Percentiles rank a stretch among this genome's conserved stretches.
These are phyloP conservation scores for Ambrosia trifida DNA, from an alignment of 129 eudicot genomes.

Conservation along the genomic window DNA sequence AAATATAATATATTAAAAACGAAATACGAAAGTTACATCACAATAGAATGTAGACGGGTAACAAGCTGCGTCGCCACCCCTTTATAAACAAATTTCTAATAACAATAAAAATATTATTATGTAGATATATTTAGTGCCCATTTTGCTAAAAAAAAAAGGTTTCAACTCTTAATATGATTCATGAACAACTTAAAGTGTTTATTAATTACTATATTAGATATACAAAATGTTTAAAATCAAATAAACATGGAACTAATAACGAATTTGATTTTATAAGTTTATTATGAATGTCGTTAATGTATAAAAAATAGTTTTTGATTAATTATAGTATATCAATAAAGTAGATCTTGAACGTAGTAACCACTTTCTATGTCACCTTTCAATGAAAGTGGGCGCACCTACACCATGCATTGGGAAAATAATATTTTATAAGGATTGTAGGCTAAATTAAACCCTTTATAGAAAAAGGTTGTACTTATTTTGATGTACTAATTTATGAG, in stretches of 20 bases:
- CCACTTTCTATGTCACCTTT: slow-evolving; percentile 20
- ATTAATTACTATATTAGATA: background rate
- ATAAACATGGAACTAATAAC: background rate
- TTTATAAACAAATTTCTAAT: no score
- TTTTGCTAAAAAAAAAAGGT: background rate
- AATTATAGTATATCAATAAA: slow-evolving; percentile 5
- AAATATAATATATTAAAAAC: no score
- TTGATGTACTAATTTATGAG: background rate
- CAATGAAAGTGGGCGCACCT: slow-evolving; percentile 30
- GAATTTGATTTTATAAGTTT: background rate
- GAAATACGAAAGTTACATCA: no score
- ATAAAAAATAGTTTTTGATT: background rate
- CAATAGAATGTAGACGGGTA: no score
- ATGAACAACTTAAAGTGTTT: background rate
- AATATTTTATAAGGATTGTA: background rate
- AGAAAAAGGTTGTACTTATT: no score
- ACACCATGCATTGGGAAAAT: slow-evolving; percentile 5
- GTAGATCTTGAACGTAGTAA: slow-evolving; percentile 20
- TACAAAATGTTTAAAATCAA: background rate
- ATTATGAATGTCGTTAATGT: background rate
- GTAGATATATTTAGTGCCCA: background rate
- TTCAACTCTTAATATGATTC: background rate
- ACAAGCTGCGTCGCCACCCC: no score
- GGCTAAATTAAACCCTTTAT: background rate
- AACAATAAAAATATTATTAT: background rate